phyloP scores from a whole-genome alignment of 495 filamentous ascomycete genomes.

The Daldinia childiae region DNA sequence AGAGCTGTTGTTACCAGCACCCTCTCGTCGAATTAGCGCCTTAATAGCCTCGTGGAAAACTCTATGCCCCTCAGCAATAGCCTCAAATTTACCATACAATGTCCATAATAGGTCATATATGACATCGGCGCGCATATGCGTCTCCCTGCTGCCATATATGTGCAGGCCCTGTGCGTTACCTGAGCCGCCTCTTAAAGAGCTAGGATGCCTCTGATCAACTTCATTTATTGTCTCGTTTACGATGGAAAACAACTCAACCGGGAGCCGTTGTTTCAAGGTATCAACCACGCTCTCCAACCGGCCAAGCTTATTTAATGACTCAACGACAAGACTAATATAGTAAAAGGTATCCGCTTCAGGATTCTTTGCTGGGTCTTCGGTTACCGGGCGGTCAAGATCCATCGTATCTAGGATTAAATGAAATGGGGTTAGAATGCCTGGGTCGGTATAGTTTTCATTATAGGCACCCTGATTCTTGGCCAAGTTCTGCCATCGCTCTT shows the following conservation, averaged over 20 bases:
- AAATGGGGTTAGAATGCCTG: slow-evolving; percentile 63
- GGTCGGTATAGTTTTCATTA: slow-evolving; percentile 58
- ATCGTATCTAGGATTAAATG: slow-evolving; percentile 82
- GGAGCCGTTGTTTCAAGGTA: slow-evolving; percentile 88
- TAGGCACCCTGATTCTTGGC: slow-evolving; percentile 60
- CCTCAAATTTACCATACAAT: slow-evolving; percentile 94
- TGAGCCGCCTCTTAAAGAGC: slow-evolving; percentile 65
- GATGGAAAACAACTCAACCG: slow-evolving; percentile 91
- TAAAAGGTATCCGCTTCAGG: slow-evolving; percentile 94
- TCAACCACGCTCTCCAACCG: slow-evolving; percentile 86
- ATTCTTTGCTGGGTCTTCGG: slow-evolving; percentile 88
- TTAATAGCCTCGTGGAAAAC: slow-evolving; percentile 90
- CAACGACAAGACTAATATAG: slow-evolving; percentile 88
- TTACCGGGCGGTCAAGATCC: slow-evolving; percentile 71
- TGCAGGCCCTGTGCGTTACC: slow-evolving; percentile 66
- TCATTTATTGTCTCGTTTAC: slow-evolving; percentile 96
- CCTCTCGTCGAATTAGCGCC: slow-evolving; percentile 80
- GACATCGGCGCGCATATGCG: slow-evolving; percentile 77
- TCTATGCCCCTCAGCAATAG: slow-evolving; percentile 94
- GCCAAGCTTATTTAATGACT: slow-evolving; percentile 87
- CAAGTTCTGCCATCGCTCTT: slow-evolving; percentile 88
- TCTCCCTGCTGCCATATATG: slow-evolving; percentile 71
- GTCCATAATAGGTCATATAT: slow-evolving; percentile 91
- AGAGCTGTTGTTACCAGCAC: slow-evolving; percentile 63
- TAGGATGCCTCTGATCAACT: slow-evolving; percentile 89